phyloP scores from a whole-genome alignment of 148 eudicot species.

The Tetragonia tetragonoides region DNA sequence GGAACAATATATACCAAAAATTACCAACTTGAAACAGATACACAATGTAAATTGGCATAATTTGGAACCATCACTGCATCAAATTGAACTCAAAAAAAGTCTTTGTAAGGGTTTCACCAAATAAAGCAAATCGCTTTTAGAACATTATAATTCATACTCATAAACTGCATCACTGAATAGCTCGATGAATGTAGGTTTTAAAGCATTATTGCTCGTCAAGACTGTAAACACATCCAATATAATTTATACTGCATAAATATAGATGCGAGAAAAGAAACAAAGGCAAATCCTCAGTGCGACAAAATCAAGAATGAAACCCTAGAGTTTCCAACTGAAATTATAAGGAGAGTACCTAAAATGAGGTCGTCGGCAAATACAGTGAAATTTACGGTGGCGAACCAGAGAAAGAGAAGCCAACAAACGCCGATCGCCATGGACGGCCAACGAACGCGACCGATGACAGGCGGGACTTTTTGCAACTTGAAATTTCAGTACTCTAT shows the following conservation, averaged over 20 bases:
- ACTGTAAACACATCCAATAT: too few species aligned
- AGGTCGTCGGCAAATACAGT: constrained; percentile 19
- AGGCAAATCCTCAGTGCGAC: neutral
- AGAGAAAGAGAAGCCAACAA: constrained; percentile 24
- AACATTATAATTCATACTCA: neutral
- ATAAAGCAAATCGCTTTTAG: too few species aligned
- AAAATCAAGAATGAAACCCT: constrained; percentile 23
- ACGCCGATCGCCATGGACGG: constrained; percentile 19
- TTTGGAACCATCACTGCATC: neutral
- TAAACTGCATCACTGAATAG: too few species aligned
- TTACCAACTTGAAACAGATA: too few species aligned
- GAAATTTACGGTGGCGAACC: neutral
- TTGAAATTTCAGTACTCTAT: neutral
- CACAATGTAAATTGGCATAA: too few species aligned
- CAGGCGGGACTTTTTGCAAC: neutral
- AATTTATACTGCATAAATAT: neutral
- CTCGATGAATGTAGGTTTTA: too few species aligned
- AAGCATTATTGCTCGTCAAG: too few species aligned
- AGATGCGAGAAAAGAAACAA: neutral
- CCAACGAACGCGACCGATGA: neutral
- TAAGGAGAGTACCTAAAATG: constrained; percentile 40
- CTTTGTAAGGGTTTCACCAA: too few species aligned
- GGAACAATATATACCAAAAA: too few species aligned
- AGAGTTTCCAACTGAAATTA: neutral
- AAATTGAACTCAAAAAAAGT: neutral